These are phyloP conservation scores for Alternaria infectoria DNA, from an alignment of 2,329 filamentous ascomycete species.

Conservation along the genomic window DNA sequence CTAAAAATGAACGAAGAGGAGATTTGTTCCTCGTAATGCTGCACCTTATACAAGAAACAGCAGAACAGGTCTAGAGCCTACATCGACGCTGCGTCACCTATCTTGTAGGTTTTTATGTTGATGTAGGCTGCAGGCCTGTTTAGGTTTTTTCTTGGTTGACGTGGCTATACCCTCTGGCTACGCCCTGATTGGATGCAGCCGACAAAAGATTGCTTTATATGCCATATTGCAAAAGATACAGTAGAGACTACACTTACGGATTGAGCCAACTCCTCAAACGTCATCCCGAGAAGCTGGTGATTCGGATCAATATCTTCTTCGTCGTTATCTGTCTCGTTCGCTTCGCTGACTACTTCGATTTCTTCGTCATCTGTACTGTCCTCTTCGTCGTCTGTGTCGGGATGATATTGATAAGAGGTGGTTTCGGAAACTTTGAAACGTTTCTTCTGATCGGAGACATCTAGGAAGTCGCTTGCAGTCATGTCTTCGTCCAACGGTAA, in stretches of 20 bases:
- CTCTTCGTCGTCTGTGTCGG: not conserved
- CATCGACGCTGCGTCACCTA: no score
- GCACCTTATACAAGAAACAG: no score
- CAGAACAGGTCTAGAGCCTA: no score
- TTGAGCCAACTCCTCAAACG: not conserved
- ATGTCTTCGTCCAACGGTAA: constrained; percentile 1
- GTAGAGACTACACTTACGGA: not conserved
- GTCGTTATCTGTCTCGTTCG: not conserved
- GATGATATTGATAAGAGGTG: not conserved
- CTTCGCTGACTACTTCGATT: not conserved
- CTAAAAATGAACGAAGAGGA: not conserved
- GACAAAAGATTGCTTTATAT: not conserved
- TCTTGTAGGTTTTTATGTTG: no score
- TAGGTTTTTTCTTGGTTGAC: not conserved
- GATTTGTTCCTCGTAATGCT: not conserved
- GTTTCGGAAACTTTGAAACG: constrained; percentile 8
- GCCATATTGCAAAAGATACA: not conserved
- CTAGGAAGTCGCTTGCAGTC: constrained; percentile 11
- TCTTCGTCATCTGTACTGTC: not conserved
- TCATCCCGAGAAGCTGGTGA: not conserved
- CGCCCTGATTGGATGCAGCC: not conserved
- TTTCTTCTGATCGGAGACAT: constrained; percentile 11
- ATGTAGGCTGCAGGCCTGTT: not conserved
- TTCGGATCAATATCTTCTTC: not conserved
- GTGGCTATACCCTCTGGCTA: not conserved